Conservation (phyloP, 2,329 filamentous ascomycete species). For the Aureobasidium namibiae region DNA sequence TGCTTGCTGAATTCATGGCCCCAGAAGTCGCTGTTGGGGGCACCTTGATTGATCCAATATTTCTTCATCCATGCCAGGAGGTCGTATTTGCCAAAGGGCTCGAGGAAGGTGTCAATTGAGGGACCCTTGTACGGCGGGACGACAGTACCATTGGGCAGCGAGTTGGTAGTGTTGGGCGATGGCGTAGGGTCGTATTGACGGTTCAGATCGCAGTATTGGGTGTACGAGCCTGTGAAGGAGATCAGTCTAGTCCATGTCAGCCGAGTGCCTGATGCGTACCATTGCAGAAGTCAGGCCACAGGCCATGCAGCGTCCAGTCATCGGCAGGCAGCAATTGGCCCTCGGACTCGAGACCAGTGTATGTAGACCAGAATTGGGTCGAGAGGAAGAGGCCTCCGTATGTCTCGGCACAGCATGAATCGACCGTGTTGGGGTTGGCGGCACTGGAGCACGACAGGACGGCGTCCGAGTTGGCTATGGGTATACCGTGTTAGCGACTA, state of each 20-base stretch:
- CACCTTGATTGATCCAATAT: constrained; percentile 53
- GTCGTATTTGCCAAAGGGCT: constrained; percentile 50
- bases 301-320: constrained; percentile 52
- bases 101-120: constrained; percentile 51
- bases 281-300: constrained; percentile 49
- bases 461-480: constrained; percentile 14
- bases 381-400: constrained; percentile 54
- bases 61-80: constrained; percentile 59
- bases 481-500: constrained; percentile 15
- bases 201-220: constrained; percentile 58
- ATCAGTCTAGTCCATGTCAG: too few relatives aligned
- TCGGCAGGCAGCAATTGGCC: constrained; percentile 52
- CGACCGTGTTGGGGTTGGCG: constrained; percentile 37
- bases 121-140: constrained; percentile 53
- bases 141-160: constrained; percentile 41
- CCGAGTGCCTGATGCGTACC: too few relatives aligned
- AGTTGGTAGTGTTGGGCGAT: constrained; percentile 56
- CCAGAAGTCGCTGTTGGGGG: constrained; percentile 54
- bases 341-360: constrained; percentile 50
- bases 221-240: too few relatives aligned
- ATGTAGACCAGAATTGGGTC: constrained; percentile 59
- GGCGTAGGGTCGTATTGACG: constrained; percentile 54
- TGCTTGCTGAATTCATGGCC: constrained; percentile 62
- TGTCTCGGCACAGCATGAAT: constrained; percentile 58
- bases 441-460: constrained; percentile 42